Evolutionary conservation across 148 eudicot genomes (phyloP).

Genomic region (Rhododendron henanense): DNA sequence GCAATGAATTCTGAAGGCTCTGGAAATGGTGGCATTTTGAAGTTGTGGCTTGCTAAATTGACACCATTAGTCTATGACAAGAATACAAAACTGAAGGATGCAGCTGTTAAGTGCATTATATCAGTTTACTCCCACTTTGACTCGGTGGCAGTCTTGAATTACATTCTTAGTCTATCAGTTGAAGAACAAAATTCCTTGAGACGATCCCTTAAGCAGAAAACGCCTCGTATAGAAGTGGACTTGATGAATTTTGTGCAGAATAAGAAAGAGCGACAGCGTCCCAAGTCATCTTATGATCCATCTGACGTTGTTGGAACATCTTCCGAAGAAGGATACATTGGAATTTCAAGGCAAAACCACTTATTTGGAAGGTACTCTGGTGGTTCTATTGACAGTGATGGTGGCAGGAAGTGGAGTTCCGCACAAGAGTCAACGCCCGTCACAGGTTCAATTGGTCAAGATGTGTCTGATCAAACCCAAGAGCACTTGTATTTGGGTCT

Average conservation of each 20-base stretch:
- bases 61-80: conserved; percentile 87
- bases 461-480: conserved; percentile 47
- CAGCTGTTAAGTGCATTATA: conserved; percentile 84
- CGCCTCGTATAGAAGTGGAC: conserved; percentile 98
- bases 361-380: conserved; percentile 66
- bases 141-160: conserved; percentile 76
- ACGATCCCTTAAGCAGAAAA: conserved; percentile 86
- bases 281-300: conserved; percentile 79
- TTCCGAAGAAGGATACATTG: conserved; percentile 85
- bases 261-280: conserved; percentile 82
- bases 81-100: conserved; percentile 90
- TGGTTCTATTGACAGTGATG: conserved; percentile 72
- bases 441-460: conserved; percentile 38
- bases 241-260: conserved; percentile 89
- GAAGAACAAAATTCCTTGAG: conserved; percentile 95
- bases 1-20: conserved; percentile 67
- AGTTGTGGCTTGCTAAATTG: conserved; percentile 92
- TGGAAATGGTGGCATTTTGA: conserved; percentile 74
- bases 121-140: conserved; percentile 90
- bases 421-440: conserved; percentile 46
- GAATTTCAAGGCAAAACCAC: conserved; percentile 62
- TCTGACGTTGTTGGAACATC: conserved; percentile 80
- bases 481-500: conserved; percentile 38
- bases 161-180: conserved; percentile 83
- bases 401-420: conserved; percentile 81